Evolutionary conservation across 176 grass and related monocot species (phyloP).

Genomic region (Triticum dicoccoides): DNA sequence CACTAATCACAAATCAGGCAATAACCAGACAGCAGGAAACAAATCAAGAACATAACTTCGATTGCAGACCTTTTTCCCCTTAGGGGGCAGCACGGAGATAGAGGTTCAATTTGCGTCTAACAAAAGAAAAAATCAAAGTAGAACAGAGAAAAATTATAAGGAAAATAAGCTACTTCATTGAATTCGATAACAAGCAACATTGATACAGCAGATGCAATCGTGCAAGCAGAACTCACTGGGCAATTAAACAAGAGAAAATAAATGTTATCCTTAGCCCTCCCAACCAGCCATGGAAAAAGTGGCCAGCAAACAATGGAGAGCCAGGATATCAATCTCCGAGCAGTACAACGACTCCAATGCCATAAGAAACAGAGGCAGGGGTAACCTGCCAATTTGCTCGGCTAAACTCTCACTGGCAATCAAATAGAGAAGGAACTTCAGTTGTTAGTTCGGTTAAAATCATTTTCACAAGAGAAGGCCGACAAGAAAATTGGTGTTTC

Average conservation of each 20-base stretch:
- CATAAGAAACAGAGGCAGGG: conserved; percentile 13
- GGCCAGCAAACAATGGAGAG: neutral
- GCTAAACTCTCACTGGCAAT: neutral
- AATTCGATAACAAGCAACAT: neutral
- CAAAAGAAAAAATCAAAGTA: neutral
- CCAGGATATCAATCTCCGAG: conserved; percentile 10
- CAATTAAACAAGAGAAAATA: neutral
- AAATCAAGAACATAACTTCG: neutral
- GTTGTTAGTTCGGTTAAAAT: neutral
- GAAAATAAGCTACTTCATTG: neutral
- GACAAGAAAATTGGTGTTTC: neutral
- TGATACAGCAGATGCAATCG: neutral
- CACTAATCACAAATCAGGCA: neutral
- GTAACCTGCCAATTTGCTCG: conserved; percentile 40
- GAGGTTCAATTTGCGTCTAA: neutral
- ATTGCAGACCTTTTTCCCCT: neutral
- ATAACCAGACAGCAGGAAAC: neutral
- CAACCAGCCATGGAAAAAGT: neutral
- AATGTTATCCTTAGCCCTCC: neutral
- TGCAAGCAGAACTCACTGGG: neutral
- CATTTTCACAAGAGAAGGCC: neutral
- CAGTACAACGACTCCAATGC: conserved; percentile 27
- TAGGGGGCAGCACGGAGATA: neutral
- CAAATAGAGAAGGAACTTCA: neutral
- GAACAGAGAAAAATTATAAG: neutral